Percentiles rank a stretch among this genome's conserved stretches.
Conservation (phyloP, 2,329 filamentous ascomycete species). For the Metarhizium anisopliae region DNA sequence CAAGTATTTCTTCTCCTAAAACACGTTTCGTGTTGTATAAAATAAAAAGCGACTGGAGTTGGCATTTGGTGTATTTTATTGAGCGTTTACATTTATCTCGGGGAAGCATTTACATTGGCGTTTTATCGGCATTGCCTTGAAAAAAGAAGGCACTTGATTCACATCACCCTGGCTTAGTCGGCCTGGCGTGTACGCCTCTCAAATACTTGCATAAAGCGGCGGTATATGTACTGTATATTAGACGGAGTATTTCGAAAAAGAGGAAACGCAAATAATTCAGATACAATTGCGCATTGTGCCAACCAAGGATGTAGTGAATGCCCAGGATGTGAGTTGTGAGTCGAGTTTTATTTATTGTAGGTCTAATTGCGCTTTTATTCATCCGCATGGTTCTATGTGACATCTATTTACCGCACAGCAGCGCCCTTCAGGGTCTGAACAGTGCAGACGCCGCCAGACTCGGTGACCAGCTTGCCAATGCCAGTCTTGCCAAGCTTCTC, state of each 20-base stretch:
- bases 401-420: conserved; percentile 59
- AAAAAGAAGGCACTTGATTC: not conserved
- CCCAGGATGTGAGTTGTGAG: not conserved
- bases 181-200: not conserved
- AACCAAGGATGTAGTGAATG: not conserved
- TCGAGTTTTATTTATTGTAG: not conserved
- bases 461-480: conserved; percentile 61
- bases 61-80: not conserved
- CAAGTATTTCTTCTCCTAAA: conserved; percentile 74
- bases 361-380: not conserved
- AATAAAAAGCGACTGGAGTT: not conserved
- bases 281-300: not conserved
- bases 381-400: conserved; percentile 50
- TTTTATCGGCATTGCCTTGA: not conserved
- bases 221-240: not conserved
- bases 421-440: conserved; percentile 75
- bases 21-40: not conserved
- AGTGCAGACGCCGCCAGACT: conserved; percentile 69
- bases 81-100: not conserved
- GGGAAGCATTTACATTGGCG: conserved; percentile 4
- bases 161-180: not conserved
- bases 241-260: not conserved
- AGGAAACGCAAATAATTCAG: not conserved
- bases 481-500: conserved; percentile 67
- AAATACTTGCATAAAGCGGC: not conserved